These are phyloP conservation scores for Clonostachys rosea DNA, from an alignment of 2,329 filamentous ascomycete species.

Conservation along the genomic window DNA sequence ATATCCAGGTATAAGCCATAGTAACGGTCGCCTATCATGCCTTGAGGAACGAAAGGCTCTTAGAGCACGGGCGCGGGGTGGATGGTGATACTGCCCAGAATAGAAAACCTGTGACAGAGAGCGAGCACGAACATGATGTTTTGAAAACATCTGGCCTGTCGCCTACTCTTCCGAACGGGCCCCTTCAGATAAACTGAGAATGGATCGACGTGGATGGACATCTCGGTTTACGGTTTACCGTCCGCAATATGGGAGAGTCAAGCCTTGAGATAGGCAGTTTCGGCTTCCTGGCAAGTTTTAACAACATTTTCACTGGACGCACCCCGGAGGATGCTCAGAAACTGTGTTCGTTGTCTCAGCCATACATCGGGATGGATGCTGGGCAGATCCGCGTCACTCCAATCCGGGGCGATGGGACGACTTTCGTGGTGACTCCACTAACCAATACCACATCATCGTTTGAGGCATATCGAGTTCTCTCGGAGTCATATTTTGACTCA, in stretches of 20 bases:
- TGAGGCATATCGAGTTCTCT: slow-evolving; percentile 51
- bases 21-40: no score
- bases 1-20: no score
- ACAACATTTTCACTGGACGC: slow-evolving; percentile 54
- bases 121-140: slow-evolving; percentile 1
- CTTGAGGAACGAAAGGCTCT: no score
- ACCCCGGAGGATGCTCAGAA: slow-evolving; percentile 39
- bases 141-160: slow-evolving; percentile 32
- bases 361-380: slow-evolving; percentile 55
- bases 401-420: slow-evolving; percentile 44
- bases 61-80: no score
- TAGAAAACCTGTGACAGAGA: no score
- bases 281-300: slow-evolving; percentile 56
- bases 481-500: slow-evolving; percentile 31
- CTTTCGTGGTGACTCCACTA: slow-evolving; percentile 49
- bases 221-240: slow-evolving; percentile 44
- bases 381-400: slow-evolving; percentile 51
- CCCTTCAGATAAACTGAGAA: slow-evolving; percentile 41
- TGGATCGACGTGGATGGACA: slow-evolving; percentile 45
- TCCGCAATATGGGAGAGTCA: slow-evolving; percentile 34
- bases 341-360: slow-evolving; percentile 50
- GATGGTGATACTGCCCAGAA: no score
- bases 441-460: slow-evolving; percentile 32
- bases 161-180: slow-evolving; percentile 30
- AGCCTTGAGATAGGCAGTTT: slow-evolving; percentile 49